Percentiles rank a stretch among this genome's conserved stretches.
Evolutionary conservation across 2,329 filamentous ascomycete species (phyloP).

Genomic region (Zymoseptoria pseudotritici): DNA sequence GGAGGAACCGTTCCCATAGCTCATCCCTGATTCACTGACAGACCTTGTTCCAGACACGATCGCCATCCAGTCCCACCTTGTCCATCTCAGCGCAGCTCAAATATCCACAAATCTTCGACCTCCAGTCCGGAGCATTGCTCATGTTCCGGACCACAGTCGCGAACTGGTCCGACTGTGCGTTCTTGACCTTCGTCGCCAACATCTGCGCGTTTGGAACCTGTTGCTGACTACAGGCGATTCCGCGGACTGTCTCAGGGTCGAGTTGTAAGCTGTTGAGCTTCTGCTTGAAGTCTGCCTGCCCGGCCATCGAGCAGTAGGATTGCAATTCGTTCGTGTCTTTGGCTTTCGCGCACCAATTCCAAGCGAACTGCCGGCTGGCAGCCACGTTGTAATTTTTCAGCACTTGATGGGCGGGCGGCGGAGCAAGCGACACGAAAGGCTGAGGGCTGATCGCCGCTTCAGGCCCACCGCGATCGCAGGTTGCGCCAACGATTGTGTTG

Average conservation of each 20-base stretch:
- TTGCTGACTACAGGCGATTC: conserved; percentile 17
- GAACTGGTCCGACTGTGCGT: conserved; percentile 15
- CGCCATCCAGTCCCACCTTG: conserved; percentile 18
- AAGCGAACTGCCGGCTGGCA: conserved; percentile 16
- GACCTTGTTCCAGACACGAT: conserved; percentile 9
- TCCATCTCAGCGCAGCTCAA: conserved; percentile 16
- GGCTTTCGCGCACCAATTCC: conserved; percentile 14
- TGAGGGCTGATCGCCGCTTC: conserved; percentile 1
- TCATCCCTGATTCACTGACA: conserved; percentile 4
- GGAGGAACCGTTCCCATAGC: background rate
- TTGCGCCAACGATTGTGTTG: conserved; percentile 12
- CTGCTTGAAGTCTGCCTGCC: background rate
- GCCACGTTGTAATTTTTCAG: conserved; percentile 13
- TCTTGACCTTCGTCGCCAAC: conserved; percentile 9
- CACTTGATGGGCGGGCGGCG: conserved; percentile 5
- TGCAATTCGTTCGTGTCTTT: conserved; percentile 7
- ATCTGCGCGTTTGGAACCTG: conserved; percentile 7
- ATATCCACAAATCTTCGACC: conserved; percentile 15
- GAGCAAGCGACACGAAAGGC: conserved; percentile 7
- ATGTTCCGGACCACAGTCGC: conserved; percentile 15
- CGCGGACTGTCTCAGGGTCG: conserved; percentile 12
- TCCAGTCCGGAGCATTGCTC: conserved; percentile 15
- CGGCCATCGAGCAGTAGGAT: conserved; percentile 9
- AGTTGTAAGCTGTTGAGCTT: conserved; percentile 12
- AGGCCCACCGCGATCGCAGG: conserved; percentile 12